Conservation (phyloP, 495 filamentous ascomycete genomes). For the Xylaria intraflava region DNA sequence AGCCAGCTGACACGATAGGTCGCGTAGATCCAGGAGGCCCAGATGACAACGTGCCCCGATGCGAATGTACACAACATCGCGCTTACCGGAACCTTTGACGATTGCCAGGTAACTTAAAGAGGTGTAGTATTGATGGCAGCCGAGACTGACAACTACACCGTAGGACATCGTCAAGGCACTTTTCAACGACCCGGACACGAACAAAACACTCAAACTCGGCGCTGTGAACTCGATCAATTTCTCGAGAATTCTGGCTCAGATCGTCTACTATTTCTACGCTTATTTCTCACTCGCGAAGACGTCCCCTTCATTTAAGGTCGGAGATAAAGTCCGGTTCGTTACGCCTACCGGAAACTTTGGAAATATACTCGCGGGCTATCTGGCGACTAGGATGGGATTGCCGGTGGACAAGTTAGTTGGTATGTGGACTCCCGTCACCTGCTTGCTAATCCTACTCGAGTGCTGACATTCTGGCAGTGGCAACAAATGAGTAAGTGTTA, state of each 20-base stretch:
- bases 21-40: constrained; percentile 65
- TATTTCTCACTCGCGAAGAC: constrained; percentile 70
- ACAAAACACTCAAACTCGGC: constrained; percentile 65
- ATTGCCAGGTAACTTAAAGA: constrained; percentile 62
- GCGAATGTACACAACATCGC: constrained; percentile 83
- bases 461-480: constrained; percentile 37
- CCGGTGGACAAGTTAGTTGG: constrained; percentile 70
- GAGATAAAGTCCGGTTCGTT: constrained; percentile 65
- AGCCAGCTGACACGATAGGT: background rate
- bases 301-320: constrained; percentile 41
- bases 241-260: constrained; percentile 88
- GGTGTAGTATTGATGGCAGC: background rate
- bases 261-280: constrained; percentile 83
- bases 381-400: constrained; percentile 84
- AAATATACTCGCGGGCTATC: constrained; percentile 90
- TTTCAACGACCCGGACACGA: constrained; percentile 73
- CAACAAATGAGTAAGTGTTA: constrained; percentile 60
- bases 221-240: constrained; percentile 91
- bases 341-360: constrained; percentile 94
- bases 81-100: constrained; percentile 84
- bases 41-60: constrained; percentile 90
- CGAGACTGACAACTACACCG: background rate
- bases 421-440: background rate
- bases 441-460: background rate
- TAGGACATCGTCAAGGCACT: constrained; percentile 89